Evolutionary conservation across 2,329 filamentous ascomycete genomes (phyloP).

Genomic region (Beauveria rudraprayagi): DNA sequence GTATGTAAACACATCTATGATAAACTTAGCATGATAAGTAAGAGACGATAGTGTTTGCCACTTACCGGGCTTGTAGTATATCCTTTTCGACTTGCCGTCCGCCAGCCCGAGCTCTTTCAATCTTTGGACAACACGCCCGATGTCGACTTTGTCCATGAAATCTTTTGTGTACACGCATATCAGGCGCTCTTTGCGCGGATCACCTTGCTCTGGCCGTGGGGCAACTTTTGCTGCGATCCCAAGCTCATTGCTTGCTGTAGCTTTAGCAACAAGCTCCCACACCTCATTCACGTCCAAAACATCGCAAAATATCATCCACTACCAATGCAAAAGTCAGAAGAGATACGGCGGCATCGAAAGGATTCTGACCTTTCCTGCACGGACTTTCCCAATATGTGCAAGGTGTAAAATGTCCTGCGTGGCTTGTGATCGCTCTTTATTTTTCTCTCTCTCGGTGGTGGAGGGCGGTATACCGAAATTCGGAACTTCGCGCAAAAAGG

Average conservation of each 20-base stretch:
- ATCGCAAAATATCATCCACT: slow-evolving; percentile 69
- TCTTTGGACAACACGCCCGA: slow-evolving; percentile 56
- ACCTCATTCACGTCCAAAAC: slow-evolving; percentile 46
- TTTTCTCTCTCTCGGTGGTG: slow-evolving; percentile 38
- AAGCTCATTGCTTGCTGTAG: slow-evolving; percentile 59
- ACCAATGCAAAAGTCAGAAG: not conserved
- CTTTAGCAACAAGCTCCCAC: slow-evolving; percentile 60
- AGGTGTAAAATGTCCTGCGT: slow-evolving; percentile 50
- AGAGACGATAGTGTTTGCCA: slow-evolving; percentile 16
- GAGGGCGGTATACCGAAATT: slow-evolving; percentile 25
- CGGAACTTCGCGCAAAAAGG: slow-evolving; percentile 42
- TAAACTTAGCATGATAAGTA: slow-evolving; percentile 12
- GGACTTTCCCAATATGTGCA: slow-evolving; percentile 50
- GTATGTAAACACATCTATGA: slow-evolving; percentile 58
- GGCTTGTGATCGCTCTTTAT: slow-evolving; percentile 40
- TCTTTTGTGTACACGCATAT: slow-evolving; percentile 75
- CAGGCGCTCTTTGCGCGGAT: slow-evolving; percentile 39
- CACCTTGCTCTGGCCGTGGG: slow-evolving; percentile 39
- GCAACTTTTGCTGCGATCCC: slow-evolving; percentile 67
- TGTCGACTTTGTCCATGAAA: slow-evolving; percentile 60
- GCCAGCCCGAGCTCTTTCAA: slow-evolving; percentile 57
- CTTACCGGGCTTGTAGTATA: slow-evolving; percentile 73
- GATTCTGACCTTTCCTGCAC: slow-evolving; percentile 54
- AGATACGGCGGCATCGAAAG: not conserved
- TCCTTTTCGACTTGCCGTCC: slow-evolving; percentile 34